Evolutionary conservation across 371 early-diverging fungal genomes (phyloP).

Genomic region (Apophysomyces trapeziformis): DNA sequence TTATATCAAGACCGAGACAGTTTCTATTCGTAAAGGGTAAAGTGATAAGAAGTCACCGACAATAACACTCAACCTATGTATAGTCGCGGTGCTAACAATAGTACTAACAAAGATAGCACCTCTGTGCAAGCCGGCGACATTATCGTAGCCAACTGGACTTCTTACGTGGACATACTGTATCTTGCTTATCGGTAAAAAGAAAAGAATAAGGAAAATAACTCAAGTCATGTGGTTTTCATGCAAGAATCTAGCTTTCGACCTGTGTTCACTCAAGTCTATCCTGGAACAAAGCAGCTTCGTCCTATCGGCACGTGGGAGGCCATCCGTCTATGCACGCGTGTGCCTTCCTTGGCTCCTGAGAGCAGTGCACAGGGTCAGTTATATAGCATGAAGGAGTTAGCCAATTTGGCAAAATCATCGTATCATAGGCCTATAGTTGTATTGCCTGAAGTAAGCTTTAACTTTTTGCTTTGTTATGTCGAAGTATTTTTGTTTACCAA

Average conservation of each 20-base stretch:
- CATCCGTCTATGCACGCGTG: slow-evolving; percentile 48
- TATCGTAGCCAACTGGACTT: slow-evolving; percentile 82
- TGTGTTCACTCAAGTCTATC: slow-evolving; percentile 72
- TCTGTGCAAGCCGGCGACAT: slow-evolving; percentile 65
- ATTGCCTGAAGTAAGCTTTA: slow-evolving; percentile 72
- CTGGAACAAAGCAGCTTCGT: slow-evolving; percentile 54
- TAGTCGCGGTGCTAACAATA: slow-evolving; percentile 23
- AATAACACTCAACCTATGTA: neutral
- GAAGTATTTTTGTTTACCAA: too few species aligned
- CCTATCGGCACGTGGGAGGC: slow-evolving; percentile 64
- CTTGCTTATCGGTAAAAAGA: slow-evolving; percentile 62
- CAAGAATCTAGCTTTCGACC: slow-evolving; percentile 59
- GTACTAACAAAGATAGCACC: slow-evolving; percentile 21
- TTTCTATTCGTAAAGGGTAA: slow-evolving; percentile 62
- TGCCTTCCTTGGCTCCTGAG: slow-evolving; percentile 45
- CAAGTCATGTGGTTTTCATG: slow-evolving; percentile 9
- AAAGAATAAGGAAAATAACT: neutral
- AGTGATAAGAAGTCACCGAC: neutral
- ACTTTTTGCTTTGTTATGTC: neutral
- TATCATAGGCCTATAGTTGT: slow-evolving; percentile 74
- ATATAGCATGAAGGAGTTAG: slow-evolving; percentile 53
- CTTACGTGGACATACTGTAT: slow-evolving; percentile 84
- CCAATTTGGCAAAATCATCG: slow-evolving; percentile 49
- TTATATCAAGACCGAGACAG: slow-evolving; percentile 57
- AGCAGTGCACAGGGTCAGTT: slow-evolving; percentile 24